Evolutionary conservation across 768 basidiomycete species (phyloP).

Genomic region (Pulveroboletus frians): DNA sequence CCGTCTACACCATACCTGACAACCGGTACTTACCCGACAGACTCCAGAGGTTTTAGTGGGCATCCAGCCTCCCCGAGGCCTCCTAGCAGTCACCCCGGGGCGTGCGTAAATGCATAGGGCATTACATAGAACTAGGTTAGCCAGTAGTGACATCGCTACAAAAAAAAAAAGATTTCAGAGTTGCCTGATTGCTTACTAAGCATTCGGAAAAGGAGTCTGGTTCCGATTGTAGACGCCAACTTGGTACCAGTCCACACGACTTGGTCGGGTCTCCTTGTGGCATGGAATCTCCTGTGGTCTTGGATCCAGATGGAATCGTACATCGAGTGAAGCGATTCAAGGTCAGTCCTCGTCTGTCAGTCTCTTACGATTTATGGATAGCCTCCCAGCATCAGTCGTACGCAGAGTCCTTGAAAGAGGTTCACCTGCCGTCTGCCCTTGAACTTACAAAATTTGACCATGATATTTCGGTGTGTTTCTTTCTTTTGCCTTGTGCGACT

Average conservation of each 20-base stretch:
- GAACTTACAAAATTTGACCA: constrained; percentile 50
- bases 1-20: too few relatives aligned
- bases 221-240: not conserved
- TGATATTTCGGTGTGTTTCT: constrained; percentile 46
- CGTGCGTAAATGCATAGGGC: too few relatives aligned
- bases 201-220: not conserved
- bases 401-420: constrained; percentile 56
- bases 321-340: constrained; percentile 49
- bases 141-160: too few relatives aligned
- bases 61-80: too few relatives aligned
- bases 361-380: not conserved
- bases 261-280: not conserved
- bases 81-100: too few relatives aligned
- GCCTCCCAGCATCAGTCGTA: constrained; percentile 65
- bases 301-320: constrained; percentile 21
- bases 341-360: constrained; percentile 23
- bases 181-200: constrained; percentile 12
- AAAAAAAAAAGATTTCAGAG: too few relatives aligned
- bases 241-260: not conserved
- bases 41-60: too few relatives aligned
- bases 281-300: constrained; percentile 7
- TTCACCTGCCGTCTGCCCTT: constrained; percentile 68
- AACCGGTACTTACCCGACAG: too few relatives aligned
- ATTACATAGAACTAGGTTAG: too few relatives aligned
- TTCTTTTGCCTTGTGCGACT: not conserved